A percentile compares a stretch with the other conserved stretches of the same genome.
Conservation (phyloP, 176 grass and related monocot genomes). For the Eragrostis curvula region DNA sequence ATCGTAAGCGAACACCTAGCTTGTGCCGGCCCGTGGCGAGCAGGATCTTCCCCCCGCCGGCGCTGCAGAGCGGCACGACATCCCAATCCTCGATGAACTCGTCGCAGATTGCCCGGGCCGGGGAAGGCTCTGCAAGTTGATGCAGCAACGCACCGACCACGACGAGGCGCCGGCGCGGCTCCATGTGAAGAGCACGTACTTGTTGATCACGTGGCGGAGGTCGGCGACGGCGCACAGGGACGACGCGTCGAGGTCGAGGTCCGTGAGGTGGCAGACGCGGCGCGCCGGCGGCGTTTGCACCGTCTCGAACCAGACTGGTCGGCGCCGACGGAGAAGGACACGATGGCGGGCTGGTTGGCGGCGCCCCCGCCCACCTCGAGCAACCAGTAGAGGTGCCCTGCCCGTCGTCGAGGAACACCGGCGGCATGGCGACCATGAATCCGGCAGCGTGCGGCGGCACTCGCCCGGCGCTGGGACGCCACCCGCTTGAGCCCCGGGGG, state of each 20-base stretch:
- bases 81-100: neutral
- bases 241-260: constrained; percentile 25
- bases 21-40: constrained; percentile 34
- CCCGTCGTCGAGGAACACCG: constrained; percentile 7
- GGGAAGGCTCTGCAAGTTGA: constrained; percentile 6
- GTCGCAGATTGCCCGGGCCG: neutral
- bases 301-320: constrained; percentile 38
- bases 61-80: constrained; percentile 27
- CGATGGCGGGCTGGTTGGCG: neutral
- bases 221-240: constrained; percentile 26
- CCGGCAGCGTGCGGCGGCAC: neutral
- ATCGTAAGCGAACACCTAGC: constrained; percentile 4
- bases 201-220: neutral
- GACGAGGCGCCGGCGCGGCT: neutral
- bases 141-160: constrained; percentile 1
- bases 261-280: neutral
- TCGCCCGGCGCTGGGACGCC: constrained; percentile 2
- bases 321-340: constrained; percentile 6
- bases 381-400: constrained; percentile 21
- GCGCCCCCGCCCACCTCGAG: neutral
- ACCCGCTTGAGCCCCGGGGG: neutral
- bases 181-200: constrained; percentile 5
- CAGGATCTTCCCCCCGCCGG: neutral
- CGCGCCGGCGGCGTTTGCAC: neutral
- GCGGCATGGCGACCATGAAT: neutral